Base-by-base conservation (phyloP, 306 rosid genomes). In the Fragaria iinumae region DNA sequence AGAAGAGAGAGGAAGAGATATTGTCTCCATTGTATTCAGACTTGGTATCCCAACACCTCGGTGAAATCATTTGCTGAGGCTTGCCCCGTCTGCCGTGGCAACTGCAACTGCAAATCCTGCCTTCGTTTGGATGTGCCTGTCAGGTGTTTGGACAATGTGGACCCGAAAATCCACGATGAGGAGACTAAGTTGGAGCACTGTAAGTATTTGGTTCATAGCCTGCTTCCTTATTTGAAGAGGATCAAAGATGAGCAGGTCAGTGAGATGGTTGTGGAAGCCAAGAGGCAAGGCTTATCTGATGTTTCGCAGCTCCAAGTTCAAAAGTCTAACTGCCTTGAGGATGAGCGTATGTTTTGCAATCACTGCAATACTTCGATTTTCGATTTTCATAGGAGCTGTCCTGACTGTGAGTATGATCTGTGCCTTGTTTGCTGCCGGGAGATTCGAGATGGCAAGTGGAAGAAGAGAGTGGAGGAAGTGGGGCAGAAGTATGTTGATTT, bases 41-140 rank as follows among this genome's bases (percentile, higher is more conserved):
- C 66, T 18, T 92, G 98, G 98, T 95, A 95, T 77, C 96, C 97
- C 59, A 64, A 66, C 1, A 65, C n/a, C n/a, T 29, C 87, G 8
- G 89, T 88, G 78, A 88, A 88, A 2, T 75, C 75, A 32, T 66
- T 95, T 79, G 91, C 92, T 1, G 43, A 89, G 80, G 60, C 75
- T 47, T 95, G 98, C 78, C 97, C 97, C 2, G 89, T 89, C 13
- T 95, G 98, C 80, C 9, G 87, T 52, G 88, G 82, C 53, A 90
- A 88, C 81, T 95, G 98, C 86, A 95, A 95, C 70, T 95, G 98
- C 83, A 95, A 88, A 81, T 77, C 87, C 32, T 94, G 98, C 76
- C 74, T 94, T 88, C 83, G 91, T 7, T 80, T 89, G 43, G 64
- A 64, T 44, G 78, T 18, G 6, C 85, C 82, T 13, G 56, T 78